Conservation (phyloP, 176 grass and related monocot genomes). For the Lolium multiflorum region DNA sequence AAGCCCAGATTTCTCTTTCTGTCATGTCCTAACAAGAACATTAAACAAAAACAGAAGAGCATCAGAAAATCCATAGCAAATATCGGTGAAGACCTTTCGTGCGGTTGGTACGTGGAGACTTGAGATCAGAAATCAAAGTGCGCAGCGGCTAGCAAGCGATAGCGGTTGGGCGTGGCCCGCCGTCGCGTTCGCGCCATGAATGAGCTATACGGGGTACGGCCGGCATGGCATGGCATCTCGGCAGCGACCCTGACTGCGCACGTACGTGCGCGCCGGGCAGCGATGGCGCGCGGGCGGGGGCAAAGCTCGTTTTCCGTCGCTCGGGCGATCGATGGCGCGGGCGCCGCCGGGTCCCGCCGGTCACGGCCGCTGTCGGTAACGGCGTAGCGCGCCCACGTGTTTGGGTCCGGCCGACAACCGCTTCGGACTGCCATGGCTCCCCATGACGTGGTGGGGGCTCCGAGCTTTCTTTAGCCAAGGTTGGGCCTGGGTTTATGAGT, state of each 20-base stretch:
- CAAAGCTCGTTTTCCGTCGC: neutral
- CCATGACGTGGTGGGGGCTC: constrained; percentile 1
- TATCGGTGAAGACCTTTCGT: neutral
- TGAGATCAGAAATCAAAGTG: neutral
- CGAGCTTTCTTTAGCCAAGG: too few relatives aligned
- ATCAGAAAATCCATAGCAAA: neutral
- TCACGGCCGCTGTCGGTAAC: constrained; percentile 52
- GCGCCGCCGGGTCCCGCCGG: constrained; percentile 41
- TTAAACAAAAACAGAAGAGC: neutral
- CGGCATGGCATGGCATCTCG: constrained; percentile 6
- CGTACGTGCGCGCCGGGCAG: neutral
- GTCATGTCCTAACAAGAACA: neutral
- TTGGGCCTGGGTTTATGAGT: neutral
- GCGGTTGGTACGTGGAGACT: constrained; percentile 12
- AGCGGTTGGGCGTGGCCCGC: neutral
- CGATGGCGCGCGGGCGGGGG: neutral
- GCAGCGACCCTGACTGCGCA: neutral
- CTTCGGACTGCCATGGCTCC: constrained; percentile 37
- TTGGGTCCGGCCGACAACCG: constrained; percentile 33
- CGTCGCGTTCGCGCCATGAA: constrained; percentile 13
- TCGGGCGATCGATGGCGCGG: neutral
- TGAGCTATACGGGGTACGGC: neutral
- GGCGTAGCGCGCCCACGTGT: constrained; percentile 12
- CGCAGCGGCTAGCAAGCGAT: neutral
- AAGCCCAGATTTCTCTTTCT: neutral